Percentiles rank a stretch among this genome's conserved stretches.
Evolutionary conservation across 148 eudicot genomes (phyloP).

Genomic region (Vaccinium vitisidaea): DNA sequence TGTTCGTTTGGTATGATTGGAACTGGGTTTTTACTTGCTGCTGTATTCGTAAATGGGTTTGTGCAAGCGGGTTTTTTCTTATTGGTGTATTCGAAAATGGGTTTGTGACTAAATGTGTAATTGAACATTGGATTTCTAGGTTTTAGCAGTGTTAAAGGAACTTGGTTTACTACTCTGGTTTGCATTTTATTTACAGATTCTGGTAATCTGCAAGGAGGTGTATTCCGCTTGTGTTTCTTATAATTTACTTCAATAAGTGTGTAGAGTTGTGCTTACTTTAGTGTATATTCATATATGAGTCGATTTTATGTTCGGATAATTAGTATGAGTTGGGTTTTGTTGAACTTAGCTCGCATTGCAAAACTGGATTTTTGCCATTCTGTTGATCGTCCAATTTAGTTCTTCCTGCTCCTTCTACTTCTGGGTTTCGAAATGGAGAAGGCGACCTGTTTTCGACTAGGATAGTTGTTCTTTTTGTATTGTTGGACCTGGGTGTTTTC

Average conservation of each 20-base stretch:
- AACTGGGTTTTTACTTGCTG: not conserved
- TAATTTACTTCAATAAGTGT: no score
- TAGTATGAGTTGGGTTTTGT: not conserved
- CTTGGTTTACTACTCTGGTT: not conserved
- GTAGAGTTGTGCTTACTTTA: not conserved
- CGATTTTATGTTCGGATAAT: not conserved
- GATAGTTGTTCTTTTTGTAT: not conserved
- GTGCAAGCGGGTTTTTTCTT: not conserved
- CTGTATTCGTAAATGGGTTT: not conserved
- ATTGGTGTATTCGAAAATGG: not conserved
- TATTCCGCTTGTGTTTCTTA: not conserved
- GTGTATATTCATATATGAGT: not conserved
- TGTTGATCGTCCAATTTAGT: not conserved
- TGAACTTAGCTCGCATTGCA: not conserved
- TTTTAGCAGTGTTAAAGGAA: not conserved
- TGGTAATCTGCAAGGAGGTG: not conserved
- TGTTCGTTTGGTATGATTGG: not conserved
- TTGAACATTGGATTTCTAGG: not conserved
- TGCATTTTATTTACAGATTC: not conserved
- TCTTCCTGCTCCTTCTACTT: not conserved
- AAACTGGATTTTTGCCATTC: not conserved
- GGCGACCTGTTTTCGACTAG: not conserved
- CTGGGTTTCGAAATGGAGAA: not conserved
- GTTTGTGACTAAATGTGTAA: not conserved
- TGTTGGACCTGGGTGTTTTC: not conserved